A percentile compares a stretch with the other conserved stretches of the same genome.
Evolutionary conservation across 2,329 filamentous ascomycete genomes (phyloP).

Genomic region (Aspergillus glaucus): DNA sequence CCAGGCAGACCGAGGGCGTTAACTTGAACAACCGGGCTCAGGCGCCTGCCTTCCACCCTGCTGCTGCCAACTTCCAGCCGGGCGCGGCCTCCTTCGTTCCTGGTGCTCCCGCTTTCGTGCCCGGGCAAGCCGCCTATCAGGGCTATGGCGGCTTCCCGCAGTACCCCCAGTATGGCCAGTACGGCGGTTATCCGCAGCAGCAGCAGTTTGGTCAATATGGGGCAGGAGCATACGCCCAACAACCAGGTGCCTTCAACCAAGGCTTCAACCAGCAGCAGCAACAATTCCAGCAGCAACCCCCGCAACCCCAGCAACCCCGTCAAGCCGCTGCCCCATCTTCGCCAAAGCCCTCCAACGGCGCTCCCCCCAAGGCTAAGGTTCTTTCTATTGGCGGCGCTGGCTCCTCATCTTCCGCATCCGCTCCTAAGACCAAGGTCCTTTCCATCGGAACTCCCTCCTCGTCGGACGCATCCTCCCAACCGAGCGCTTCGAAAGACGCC

Average conservation of each 20-base stretch:
- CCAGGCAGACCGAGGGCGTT: slow-evolving; percentile 69
- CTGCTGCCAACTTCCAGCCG: slow-evolving; percentile 58
- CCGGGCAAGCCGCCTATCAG: slow-evolving; percentile 61
- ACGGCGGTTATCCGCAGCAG: slow-evolving; percentile 31
- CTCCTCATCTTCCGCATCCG: slow-evolving; percentile 26
- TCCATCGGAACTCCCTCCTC: slow-evolving; percentile 55
- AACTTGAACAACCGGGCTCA: slow-evolving; percentile 61
- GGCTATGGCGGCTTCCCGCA: slow-evolving; percentile 51
- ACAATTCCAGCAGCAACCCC: slow-evolving; percentile 24
- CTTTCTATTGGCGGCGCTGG: slow-evolving; percentile 54
- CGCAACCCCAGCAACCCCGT: slow-evolving; percentile 40
- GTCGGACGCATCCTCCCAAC: slow-evolving; percentile 22
- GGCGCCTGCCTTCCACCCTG: slow-evolving; percentile 57
- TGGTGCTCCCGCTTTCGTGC: slow-evolving; percentile 63
- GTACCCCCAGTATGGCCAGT: slow-evolving; percentile 38
- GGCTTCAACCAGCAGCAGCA: slow-evolving; percentile 33
- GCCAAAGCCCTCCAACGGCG: slow-evolving; percentile 45
- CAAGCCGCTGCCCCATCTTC: slow-evolving; percentile 38
- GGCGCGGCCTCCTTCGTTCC: slow-evolving; percentile 68
- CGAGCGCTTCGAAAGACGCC: neutral
- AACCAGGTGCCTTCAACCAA: slow-evolving; percentile 38
- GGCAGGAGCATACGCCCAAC: slow-evolving; percentile 33
- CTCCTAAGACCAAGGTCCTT: slow-evolving; percentile 66
- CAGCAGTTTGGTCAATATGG: slow-evolving; percentile 47
- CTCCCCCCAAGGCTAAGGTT: slow-evolving; percentile 53